Evolutionary conservation across 805 yeast genomes (phyloP).

Genomic region (Metschnikowia cerradonensis): DNA sequence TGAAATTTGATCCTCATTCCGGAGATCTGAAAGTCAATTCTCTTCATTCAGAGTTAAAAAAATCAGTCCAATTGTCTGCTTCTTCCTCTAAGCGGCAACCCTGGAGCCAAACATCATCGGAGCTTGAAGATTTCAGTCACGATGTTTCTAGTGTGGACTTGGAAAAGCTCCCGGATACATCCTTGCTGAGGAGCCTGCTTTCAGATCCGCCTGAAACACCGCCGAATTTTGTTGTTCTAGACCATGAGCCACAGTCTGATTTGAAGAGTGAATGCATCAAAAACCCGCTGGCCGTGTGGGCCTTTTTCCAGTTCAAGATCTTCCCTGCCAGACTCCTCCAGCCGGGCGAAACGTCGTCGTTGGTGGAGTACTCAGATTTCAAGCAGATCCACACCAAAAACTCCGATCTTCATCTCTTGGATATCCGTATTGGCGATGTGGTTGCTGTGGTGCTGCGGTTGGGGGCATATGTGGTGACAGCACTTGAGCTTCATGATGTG

Average conservation of each 20-base stretch:
- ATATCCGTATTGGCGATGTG: slow-evolving; percentile 54
- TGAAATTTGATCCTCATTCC: too few relatives aligned
- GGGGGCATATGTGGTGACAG: slow-evolving; percentile 41
- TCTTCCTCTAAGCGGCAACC: neutral
- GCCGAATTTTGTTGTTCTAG: neutral
- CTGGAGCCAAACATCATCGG: slow-evolving; percentile 16
- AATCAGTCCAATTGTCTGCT: neutral
- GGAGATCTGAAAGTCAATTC: too few relatives aligned
- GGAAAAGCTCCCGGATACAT: slow-evolving; percentile 1
- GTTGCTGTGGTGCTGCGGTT: slow-evolving; percentile 34
- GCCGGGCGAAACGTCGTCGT: slow-evolving; percentile 24
- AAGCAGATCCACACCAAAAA: slow-evolving; percentile 25
- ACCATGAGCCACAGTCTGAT: slow-evolving; percentile 11
- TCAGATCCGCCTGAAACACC: neutral
- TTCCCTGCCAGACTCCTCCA: slow-evolving; percentile 46
- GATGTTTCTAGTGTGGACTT: slow-evolving; percentile 11
- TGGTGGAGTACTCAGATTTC: slow-evolving; percentile 37
- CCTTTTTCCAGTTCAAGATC: slow-evolving; percentile 43
- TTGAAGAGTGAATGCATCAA: slow-evolving; percentile 12
- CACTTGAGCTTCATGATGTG: slow-evolving; percentile 31
- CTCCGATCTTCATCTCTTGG: slow-evolving; percentile 43
- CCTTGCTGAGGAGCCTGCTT: neutral
- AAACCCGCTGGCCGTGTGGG: slow-evolving; percentile 46
- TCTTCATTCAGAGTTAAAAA: neutral
- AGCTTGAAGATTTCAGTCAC: slow-evolving; percentile 21